These are phyloP conservation scores for Ilex paraguariensis DNA, from an alignment of 305 asterid genomes.

Conservation along the genomic window DNA sequence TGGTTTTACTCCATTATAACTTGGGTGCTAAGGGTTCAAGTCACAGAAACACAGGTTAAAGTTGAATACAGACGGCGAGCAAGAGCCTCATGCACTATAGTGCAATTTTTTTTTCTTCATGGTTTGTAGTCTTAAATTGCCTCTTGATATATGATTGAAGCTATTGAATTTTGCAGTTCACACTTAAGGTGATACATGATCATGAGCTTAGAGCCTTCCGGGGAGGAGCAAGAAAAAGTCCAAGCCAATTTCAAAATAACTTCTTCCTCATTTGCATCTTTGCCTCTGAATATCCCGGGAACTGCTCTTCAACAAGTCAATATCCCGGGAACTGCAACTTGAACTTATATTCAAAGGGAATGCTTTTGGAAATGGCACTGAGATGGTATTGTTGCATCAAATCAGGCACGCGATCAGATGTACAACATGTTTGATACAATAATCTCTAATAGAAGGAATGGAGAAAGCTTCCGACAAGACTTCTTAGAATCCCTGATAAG, in stretches of 20 bases:
- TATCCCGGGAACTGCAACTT: too few relatives aligned
- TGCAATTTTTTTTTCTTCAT: too few relatives aligned
- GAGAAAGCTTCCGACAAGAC: conserved; percentile 55
- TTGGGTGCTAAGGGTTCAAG: too few relatives aligned
- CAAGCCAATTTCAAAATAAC: conserved; percentile 70
- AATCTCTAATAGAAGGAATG: conserved; percentile 51
- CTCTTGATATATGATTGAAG: too few relatives aligned
- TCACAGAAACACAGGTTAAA: too few relatives aligned
- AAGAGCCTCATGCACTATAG: too few relatives aligned
- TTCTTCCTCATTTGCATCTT: conserved; percentile 68
- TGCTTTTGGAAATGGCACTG: too few relatives aligned
- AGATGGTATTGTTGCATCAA: too few relatives aligned
- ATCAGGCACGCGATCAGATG: conserved; percentile 83
- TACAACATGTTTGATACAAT: conserved; percentile 63
- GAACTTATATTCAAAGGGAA: too few relatives aligned
- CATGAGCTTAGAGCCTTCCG: conserved; percentile 85
- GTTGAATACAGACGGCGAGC: too few relatives aligned
- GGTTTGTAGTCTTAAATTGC: too few relatives aligned
- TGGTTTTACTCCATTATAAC: too few relatives aligned
- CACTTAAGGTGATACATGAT: conserved; percentile 86
- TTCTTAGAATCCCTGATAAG: conserved; percentile 61
- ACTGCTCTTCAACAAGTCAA: conserved; percentile 32
- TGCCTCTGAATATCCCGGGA: conserved; percentile 73
- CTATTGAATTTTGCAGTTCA: conserved; percentile 45
- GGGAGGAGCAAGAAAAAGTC: conserved; percentile 75